A percentile compares a stretch with the other conserved stretches of the same genome.
Conservation (phyloP, 1,284 basidiomycete species). For the Puccinia sorghi region DNA sequence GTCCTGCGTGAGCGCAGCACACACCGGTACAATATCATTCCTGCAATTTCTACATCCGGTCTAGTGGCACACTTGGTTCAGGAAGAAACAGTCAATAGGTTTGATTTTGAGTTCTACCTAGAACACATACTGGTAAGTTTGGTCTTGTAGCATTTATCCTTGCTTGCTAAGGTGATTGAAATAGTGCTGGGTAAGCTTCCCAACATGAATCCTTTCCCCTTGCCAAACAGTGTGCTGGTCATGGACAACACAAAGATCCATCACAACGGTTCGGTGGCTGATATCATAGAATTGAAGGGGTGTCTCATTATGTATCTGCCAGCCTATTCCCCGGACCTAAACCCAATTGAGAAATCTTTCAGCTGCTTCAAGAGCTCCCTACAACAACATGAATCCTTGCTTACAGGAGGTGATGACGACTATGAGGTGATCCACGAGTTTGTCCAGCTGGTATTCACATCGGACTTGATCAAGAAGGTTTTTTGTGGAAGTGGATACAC, state of each 20-base stretch:
- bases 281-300: too few relatives aligned
- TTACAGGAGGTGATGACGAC: too few relatives aligned
- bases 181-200: background rate
- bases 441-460: too few relatives aligned
- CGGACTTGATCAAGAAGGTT: too few relatives aligned
- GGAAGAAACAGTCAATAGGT: too few relatives aligned
- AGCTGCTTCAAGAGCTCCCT: too few relatives aligned
- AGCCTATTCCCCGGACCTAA: background rate
- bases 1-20: background rate
- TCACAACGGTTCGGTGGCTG: too few relatives aligned
- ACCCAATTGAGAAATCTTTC: background rate
- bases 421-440: background rate
- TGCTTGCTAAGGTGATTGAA: background rate
- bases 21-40: background rate
- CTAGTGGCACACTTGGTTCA: too few relatives aligned
- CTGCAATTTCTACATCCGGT: background rate
- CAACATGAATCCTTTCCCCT: background rate
- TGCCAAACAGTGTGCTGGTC: background rate
- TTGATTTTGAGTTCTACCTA: background rate
- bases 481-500: too few relatives aligned
- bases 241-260: background rate
- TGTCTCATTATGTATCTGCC: too few relatives aligned
- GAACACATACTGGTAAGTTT: too few relatives aligned
- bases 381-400: too few relatives aligned
- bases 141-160: background rate